These are phyloP conservation scores for Tirmania nivea DNA, from an alignment of 495 filamentous ascomycete genomes.

Conservation along the genomic window DNA sequence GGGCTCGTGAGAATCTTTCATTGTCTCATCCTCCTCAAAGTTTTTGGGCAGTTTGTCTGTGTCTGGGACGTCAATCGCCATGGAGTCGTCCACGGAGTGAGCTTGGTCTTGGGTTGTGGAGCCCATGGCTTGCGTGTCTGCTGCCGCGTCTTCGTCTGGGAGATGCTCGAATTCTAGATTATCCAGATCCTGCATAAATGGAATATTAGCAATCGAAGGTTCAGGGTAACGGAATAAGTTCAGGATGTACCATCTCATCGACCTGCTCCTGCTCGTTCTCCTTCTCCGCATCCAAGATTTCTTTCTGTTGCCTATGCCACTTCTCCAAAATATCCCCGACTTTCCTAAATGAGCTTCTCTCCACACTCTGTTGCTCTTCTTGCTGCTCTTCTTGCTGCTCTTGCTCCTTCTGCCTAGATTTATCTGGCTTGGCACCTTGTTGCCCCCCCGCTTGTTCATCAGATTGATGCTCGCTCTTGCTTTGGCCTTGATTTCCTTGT, in stretches of 20 bases:
- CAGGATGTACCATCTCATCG: slow-evolving; percentile 15
- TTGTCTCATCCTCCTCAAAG: slow-evolving; percentile 34
- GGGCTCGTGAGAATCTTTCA: slow-evolving; percentile 25
- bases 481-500: slow-evolving; percentile 6
- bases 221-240: neutral
- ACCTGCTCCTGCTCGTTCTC: slow-evolving; percentile 34
- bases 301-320: slow-evolving; percentile 66
- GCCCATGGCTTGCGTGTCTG: slow-evolving; percentile 79
- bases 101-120: slow-evolving; percentile 72
- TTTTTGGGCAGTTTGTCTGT: slow-evolving; percentile 32
- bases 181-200: slow-evolving; percentile 23
- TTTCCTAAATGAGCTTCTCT: slow-evolving; percentile 57
- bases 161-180: slow-evolving; percentile 76
- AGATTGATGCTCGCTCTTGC: slow-evolving; percentile 25
- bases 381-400: slow-evolving; percentile 22
- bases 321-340: slow-evolving; percentile 80
- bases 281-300: slow-evolving; percentile 50
- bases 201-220: slow-evolving; percentile 1
- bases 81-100: slow-evolving; percentile 56
- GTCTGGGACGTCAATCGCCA: slow-evolving; percentile 50
- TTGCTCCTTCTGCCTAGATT: slow-evolving; percentile 28
- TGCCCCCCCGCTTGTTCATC: slow-evolving; percentile 23
- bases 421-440: slow-evolving; percentile 19
- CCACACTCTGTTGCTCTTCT: slow-evolving; percentile 25
- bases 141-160: slow-evolving; percentile 51